phyloP scores from a whole-genome alignment of 768 basidiomycete species.

The Serendipita vermifera region DNA sequence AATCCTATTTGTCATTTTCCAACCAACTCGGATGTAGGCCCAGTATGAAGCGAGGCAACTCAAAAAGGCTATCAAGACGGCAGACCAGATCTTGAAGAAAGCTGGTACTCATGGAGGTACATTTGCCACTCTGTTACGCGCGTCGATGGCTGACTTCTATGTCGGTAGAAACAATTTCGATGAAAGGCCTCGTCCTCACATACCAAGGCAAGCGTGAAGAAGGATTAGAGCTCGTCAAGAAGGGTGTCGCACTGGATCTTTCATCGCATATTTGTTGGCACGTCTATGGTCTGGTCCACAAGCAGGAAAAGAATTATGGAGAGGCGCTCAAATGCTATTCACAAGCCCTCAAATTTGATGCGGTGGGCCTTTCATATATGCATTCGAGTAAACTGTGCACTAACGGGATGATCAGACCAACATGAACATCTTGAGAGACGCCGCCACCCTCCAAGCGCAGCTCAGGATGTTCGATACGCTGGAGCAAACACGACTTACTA shows the following conservation, averaged over 20 bases:
- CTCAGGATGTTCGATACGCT: constrained; percentile 65
- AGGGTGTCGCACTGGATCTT: constrained; percentile 67
- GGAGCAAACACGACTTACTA: constrained; percentile 67
- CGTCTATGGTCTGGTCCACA: constrained; percentile 89
- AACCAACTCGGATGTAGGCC: constrained; percentile 26
- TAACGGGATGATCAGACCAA: constrained; percentile 52
- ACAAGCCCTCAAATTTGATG: constrained; percentile 79
- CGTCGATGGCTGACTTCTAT: neutral
- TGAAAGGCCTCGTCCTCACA: constrained; percentile 84
- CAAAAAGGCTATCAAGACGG: constrained; percentile 79
- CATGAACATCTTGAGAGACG: constrained; percentile 82
- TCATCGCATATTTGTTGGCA: constrained; percentile 97
- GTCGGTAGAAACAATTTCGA: constrained; percentile 73
- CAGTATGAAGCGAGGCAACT: constrained; percentile 77
- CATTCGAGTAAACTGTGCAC: neutral
- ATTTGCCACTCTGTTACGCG: constrained; percentile 16
- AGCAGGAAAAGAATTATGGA: constrained; percentile 88
- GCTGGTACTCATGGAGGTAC: constrained; percentile 89
- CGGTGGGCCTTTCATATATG: constrained; percentile 36
- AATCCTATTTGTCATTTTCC: neutral
- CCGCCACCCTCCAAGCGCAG: constrained; percentile 80
- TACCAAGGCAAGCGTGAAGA: constrained; percentile 71
- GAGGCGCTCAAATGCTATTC: constrained; percentile 88
- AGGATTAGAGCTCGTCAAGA: constrained; percentile 71
- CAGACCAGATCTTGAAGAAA: constrained; percentile 91